phyloP scores from a whole-genome alignment of 495 filamentous ascomycete genomes.

The Aspergillus bertholletiae region DNA sequence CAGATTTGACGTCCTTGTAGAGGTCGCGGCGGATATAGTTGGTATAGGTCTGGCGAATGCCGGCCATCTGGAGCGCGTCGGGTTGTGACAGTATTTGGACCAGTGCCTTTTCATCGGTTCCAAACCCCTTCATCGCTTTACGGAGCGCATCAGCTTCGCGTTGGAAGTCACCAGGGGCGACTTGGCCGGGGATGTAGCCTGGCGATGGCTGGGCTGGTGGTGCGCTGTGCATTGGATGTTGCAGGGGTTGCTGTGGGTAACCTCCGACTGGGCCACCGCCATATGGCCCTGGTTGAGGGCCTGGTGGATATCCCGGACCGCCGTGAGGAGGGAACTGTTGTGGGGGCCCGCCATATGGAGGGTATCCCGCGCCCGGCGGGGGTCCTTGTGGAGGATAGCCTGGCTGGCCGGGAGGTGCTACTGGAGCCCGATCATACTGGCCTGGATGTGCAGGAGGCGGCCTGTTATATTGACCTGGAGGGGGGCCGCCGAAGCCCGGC shows the following conservation, averaged over 20 bases:
- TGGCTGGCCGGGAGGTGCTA: constrained; percentile 33
- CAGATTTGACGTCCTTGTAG: constrained; percentile 68
- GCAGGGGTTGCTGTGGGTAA: not conserved
- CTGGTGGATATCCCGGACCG: constrained; percentile 4
- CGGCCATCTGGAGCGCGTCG: constrained; percentile 69
- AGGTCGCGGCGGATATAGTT: constrained; percentile 61
- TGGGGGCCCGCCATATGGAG: not conserved
- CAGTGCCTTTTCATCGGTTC: constrained; percentile 76
- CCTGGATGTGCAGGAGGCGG: constrained; percentile 24
- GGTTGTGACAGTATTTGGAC: constrained; percentile 62
- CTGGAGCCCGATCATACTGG: constrained; percentile 13
- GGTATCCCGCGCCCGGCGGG: not conserved
- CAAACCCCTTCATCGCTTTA: constrained; percentile 87
- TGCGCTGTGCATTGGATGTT: not conserved
- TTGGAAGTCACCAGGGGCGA: constrained; percentile 60
- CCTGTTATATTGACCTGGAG: constrained; percentile 15
- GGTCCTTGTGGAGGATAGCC: constrained; percentile 20
- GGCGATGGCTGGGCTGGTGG: constrained; percentile 51
- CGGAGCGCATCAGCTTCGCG: constrained; percentile 66
- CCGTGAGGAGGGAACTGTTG: constrained; percentile 19
- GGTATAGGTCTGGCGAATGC: constrained; percentile 63
- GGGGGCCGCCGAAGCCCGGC: constrained; percentile 15
- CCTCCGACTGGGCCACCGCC: not conserved
- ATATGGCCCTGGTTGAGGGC: not conserved
- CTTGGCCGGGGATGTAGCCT: constrained; percentile 60